These are phyloP conservation scores for Yamadazyma siamensis DNA, from an alignment of 1,139 yeast genomes.

Conservation along the genomic window DNA sequence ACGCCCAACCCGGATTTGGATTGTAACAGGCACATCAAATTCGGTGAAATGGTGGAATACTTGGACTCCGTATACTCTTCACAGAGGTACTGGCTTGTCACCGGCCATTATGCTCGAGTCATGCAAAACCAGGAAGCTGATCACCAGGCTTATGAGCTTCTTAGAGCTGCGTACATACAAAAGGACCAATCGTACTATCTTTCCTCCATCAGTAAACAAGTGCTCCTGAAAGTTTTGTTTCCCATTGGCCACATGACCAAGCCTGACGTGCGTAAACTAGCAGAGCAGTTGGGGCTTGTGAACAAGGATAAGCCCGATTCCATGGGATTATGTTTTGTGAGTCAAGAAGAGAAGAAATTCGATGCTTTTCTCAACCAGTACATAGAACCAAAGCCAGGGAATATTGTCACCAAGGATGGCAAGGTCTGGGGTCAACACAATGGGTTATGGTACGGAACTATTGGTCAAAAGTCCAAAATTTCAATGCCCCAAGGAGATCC, in stretches of 20 bases:
- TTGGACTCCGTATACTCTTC: slow-evolving; percentile 33
- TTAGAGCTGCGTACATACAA: slow-evolving; percentile 54
- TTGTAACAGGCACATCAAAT: slow-evolving; percentile 82
- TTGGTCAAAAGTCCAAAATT: slow-evolving; percentile 68
- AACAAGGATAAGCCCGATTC: slow-evolving; percentile 85
- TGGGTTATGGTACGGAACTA: slow-evolving; percentile 92
- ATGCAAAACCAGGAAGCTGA: slow-evolving; percentile 31
- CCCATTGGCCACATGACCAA: slow-evolving; percentile 81
- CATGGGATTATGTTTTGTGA: slow-evolving; percentile 92
- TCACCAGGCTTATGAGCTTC: slow-evolving; percentile 38
- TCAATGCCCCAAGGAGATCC: slow-evolving; percentile 62
- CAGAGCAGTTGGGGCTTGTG: slow-evolving; percentile 49
- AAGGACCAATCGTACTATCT: slow-evolving; percentile 94
- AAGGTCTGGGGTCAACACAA: slow-evolving; percentile 73
- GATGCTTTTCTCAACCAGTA: slow-evolving; percentile 74
- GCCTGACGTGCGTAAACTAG: slow-evolving; percentile 69
- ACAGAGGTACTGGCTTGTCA: slow-evolving; percentile 74
- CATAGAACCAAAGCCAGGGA: slow-evolving; percentile 69
- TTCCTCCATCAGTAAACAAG: slow-evolving; percentile 55
- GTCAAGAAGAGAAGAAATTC: slow-evolving; percentile 68
- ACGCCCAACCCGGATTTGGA: slow-evolving; percentile 96
- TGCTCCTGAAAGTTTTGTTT: slow-evolving; percentile 53
- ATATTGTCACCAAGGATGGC: slow-evolving; percentile 72
- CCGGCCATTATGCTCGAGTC: slow-evolving; percentile 87
- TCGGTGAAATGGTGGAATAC: slow-evolving; percentile 69